These are phyloP conservation scores for Prosopis cineraria DNA, from an alignment of 306 rosid species.

Conservation along the genomic window DNA sequence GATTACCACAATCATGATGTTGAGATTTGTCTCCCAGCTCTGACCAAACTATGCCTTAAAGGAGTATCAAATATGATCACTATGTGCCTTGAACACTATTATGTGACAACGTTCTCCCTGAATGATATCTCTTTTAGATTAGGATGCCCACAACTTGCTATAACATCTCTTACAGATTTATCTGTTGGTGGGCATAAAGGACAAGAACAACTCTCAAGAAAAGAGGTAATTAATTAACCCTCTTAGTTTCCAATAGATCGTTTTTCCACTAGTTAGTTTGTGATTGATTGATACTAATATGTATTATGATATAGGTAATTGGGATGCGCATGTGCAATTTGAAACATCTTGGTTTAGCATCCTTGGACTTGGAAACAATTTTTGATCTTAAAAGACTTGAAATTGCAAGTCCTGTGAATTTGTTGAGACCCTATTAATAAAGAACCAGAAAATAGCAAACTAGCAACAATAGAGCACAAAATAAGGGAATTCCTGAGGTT, in stretches of 20 bases:
- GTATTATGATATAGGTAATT: not conserved
- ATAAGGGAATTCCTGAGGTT: too few species aligned
- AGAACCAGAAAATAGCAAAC: too few species aligned
- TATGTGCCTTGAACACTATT: not conserved
- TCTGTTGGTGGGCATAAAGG: too few species aligned
- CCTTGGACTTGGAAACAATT: slow-evolving; percentile 3
- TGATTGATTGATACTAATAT: not conserved
- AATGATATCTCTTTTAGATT: not conserved
- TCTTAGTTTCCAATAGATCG: too few species aligned
- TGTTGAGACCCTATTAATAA: too few species aligned
- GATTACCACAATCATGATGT: not conserved
- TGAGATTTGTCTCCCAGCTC: slow-evolving; percentile 5
- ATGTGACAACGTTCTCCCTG: not conserved
- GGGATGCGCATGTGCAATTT: not conserved
- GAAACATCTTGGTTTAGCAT: not conserved
- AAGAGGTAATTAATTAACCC: too few species aligned
- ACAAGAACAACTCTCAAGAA: too few species aligned
- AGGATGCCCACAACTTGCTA: not conserved
- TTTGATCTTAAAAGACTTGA: not conserved
- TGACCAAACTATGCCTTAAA: not conserved
- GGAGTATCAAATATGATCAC: not conserved
- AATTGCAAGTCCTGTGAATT: not conserved
- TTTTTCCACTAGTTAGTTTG: too few species aligned
- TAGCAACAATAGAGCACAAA: too few species aligned
- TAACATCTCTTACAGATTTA: not conserved